phyloP scores from a whole-genome alignment of 179 eudicot species.

The Dionaea muscipula region DNA sequence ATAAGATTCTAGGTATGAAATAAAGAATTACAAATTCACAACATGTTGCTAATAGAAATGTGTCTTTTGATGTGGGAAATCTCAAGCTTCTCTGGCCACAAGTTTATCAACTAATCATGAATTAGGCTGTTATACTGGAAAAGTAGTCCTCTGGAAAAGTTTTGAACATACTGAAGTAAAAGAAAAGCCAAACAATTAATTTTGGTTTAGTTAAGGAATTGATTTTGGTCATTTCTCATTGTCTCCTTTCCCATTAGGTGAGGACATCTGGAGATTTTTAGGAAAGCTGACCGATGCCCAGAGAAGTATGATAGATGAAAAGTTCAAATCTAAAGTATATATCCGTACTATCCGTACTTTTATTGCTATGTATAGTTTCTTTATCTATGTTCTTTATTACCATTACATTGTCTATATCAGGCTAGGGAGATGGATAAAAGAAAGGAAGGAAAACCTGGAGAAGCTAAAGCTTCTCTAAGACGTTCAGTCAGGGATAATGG shows the following conservation, averaged over 20 bases:
- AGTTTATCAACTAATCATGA: too few species aligned
- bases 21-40: background rate
- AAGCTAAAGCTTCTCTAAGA: constrained; percentile 66
- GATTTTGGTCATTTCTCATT: background rate
- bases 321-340: constrained; percentile 81
- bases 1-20: constrained; percentile 65
- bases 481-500: constrained; percentile 96
- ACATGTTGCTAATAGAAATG: too few species aligned
- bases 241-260: constrained; percentile 30
- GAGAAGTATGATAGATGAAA: constrained; percentile 91
- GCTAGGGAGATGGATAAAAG: constrained; percentile 97
- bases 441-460: constrained; percentile 94
- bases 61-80: too few species aligned
- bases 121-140: too few species aligned
- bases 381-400: constrained; percentile 4
- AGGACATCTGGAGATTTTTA: constrained; percentile 88
- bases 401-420: constrained; percentile 20
- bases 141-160: too few species aligned
- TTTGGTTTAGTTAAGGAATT: too few species aligned
- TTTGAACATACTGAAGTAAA: too few species aligned
- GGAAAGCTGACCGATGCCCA: constrained; percentile 95
- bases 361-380: background rate
- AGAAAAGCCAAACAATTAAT: too few species aligned
- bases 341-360: background rate
- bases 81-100: too few species aligned